A percentile compares a stretch with the other conserved stretches of the same genome.
Evolutionary conservation across 139 green algal genomes (phyloP).

Genomic region (Desmodesmus armatus): DNA sequence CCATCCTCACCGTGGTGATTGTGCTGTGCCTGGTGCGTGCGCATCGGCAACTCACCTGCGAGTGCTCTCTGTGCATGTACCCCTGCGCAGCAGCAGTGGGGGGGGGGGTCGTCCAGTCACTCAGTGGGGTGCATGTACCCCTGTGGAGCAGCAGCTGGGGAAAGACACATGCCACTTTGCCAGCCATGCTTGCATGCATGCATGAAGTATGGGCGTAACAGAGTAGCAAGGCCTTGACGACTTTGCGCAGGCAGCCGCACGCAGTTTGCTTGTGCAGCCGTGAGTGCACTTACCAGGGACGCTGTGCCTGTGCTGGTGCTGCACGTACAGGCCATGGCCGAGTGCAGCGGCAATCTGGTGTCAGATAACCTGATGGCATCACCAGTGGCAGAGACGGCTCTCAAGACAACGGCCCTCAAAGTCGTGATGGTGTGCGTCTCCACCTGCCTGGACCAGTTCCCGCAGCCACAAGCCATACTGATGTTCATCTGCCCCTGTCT

Average conservation of each 20-base stretch:
- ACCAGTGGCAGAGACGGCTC: not conserved
- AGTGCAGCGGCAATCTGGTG: slow-evolving; percentile 34
- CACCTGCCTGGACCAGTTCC: slow-evolving; percentile 3
- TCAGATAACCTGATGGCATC: slow-evolving; percentile 18
- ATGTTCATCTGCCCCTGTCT: slow-evolving; percentile 34
- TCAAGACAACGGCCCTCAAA: slow-evolving; percentile 28
- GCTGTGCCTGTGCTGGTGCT: not conserved
- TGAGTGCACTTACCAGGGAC: too few relatives aligned
- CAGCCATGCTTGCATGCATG: too few relatives aligned
- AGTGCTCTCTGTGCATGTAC: too few relatives aligned
- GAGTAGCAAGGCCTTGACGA: not conserved
- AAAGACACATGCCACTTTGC: too few relatives aligned
- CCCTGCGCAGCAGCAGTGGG: too few relatives aligned
- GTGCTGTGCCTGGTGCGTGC: slow-evolving; percentile 29
- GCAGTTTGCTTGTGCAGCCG: too few relatives aligned
- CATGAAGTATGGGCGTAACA: too few relatives aligned
- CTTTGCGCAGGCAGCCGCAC: not conserved
- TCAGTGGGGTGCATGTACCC: too few relatives aligned
- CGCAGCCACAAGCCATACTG: not conserved
- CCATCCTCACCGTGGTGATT: not conserved
- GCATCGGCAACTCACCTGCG: not conserved
- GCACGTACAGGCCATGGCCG: slow-evolving; percentile 17
- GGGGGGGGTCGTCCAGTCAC: too few relatives aligned
- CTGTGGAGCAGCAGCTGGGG: too few relatives aligned
- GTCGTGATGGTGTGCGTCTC: slow-evolving; percentile 37